Evolutionary conservation across 140 eudicot genomes (phyloP), one percentile per base, ranked within the genome.

Genomic region (Bidens hawaiensis): DNA sequence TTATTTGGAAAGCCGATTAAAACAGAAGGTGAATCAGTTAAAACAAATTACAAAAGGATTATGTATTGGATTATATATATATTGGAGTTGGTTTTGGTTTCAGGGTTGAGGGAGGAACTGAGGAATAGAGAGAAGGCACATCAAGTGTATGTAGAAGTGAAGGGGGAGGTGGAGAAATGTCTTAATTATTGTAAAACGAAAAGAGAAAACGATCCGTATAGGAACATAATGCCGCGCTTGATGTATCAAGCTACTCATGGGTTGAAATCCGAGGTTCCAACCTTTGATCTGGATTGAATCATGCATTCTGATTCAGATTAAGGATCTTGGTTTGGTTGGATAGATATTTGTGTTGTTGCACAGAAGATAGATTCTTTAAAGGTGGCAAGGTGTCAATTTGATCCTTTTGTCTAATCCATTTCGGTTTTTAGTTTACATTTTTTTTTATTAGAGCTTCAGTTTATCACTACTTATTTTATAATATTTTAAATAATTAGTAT

Each of bases 1-100:
- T 65, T 58, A 17, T 80, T 91, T 55, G 94, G 95, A 65, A 87
- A 80, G 76, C 87, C 98, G 40, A 76, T 91, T 23, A 83, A 80
- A 18, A 87, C 94, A 62, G 45, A 61, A 79, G 95, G 97, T 36
- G 3, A 12, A 1, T 2, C 7, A 4, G 18, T 48, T 45, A 25
- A 4, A 6, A 48, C 19, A 3, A 0, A 12, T 27, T 38, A 22
- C 10, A 14, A 5, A n/a, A n/a, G n/a, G 2, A 33, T 5, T 19
- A 1, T 46, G 8, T 51, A 17, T 36, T 12, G 15, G 62, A 70
- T 49, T 43, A 59, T 12, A 60, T 10, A 21, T 40, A 57, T 43
- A 8, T 15, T 54, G 24, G 15, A 54, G 11, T 34, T 17, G 42
- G 52, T 2, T 70, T 65, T 10, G 18, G 26, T 64, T 64, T 55